Evolutionary conservation across 768 basidiomycete genomes (phyloP).

Genomic region (Pleurotus sapidus): DNA sequence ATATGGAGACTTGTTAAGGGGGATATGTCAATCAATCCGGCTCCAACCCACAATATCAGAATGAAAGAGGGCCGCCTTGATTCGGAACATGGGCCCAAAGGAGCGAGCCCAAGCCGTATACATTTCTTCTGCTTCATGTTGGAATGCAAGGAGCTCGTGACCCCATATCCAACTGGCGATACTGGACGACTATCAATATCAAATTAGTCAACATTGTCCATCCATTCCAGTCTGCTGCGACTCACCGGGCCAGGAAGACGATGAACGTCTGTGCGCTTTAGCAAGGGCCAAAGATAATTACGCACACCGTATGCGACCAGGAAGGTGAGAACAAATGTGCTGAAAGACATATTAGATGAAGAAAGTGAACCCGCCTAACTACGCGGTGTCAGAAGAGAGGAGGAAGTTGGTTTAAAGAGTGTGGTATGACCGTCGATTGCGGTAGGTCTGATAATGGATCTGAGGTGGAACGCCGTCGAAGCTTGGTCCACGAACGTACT

Average conservation of each 20-base stretch:
- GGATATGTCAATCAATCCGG: too few relatives aligned
- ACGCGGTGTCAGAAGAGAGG: background rate
- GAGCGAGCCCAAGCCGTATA: slow-evolving; percentile 28
- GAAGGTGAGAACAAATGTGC: slow-evolving; percentile 7
- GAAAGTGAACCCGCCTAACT: background rate
- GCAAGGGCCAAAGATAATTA: background rate
- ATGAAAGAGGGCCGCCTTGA: slow-evolving; percentile 36
- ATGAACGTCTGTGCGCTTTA: slow-evolving; percentile 10
- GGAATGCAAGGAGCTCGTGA: slow-evolving; percentile 30
- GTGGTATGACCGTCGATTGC: background rate
- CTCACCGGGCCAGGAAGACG: slow-evolving; percentile 19
- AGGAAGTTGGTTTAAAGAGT: slow-evolving; percentile 2
- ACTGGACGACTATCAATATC: slow-evolving; percentile 11
- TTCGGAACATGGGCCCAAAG: slow-evolving; percentile 30
- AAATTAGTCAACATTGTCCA: background rate
- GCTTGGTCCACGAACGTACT: background rate
- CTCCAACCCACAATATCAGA: slow-evolving; percentile 29
- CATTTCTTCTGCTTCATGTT: slow-evolving; percentile 28
- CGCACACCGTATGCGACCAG: slow-evolving; percentile 8
- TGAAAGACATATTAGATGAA: background rate
- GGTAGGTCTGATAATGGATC: background rate
- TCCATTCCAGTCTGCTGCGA: slow-evolving; percentile 4
- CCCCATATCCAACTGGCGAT: slow-evolving; percentile 31
- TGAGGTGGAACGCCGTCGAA: background rate
- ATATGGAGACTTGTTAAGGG: too few relatives aligned